Evolutionary conservation across 345 rosid species (phyloP).

Genomic region (Citrus cavaleriei): DNA sequence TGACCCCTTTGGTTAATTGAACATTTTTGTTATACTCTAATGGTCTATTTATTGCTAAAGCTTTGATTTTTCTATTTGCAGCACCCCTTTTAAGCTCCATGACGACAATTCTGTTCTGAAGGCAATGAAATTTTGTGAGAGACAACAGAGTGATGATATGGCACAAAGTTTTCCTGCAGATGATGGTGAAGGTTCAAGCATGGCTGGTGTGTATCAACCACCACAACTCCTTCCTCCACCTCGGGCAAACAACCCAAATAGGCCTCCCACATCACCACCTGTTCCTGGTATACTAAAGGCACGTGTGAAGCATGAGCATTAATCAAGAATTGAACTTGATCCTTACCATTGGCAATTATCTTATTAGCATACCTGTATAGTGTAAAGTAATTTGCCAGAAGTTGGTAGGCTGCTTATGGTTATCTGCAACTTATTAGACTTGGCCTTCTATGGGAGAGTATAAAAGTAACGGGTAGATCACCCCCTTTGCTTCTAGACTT

Average conservation of each 20-base stretch:
- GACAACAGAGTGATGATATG: slow-evolving; percentile 44
- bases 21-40: neutral
- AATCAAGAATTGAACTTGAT: slow-evolving; percentile 8
- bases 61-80: slow-evolving; percentile 26
- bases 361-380: slow-evolving; percentile 53
- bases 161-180: slow-evolving; percentile 28
- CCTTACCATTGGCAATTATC: slow-evolving; percentile 17
- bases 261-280: slow-evolving; percentile 61
- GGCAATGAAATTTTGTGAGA: slow-evolving; percentile 81
- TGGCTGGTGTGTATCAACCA: slow-evolving; percentile 38
- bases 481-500: slow-evolving; percentile 18
- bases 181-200: slow-evolving; percentile 58
- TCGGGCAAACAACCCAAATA: slow-evolving; percentile 28
- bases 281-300: slow-evolving; percentile 63
- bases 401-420: slow-evolving; percentile 7
- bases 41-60: neutral
- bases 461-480: slow-evolving; percentile 15
- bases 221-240: slow-evolving; percentile 44
- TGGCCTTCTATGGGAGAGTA: slow-evolving; percentile 11
- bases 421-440: slow-evolving; percentile 10
- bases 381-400: slow-evolving; percentile 50
- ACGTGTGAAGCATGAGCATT: slow-evolving; percentile 75
- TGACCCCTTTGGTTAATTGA: neutral
- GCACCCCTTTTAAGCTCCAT: slow-evolving; percentile 99
- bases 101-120: slow-evolving; percentile 96